Evolutionary conservation across 495 filamentous ascomycete genomes (phyloP), one percentile per base, ranked within the genome.

Genomic region (Neurospora sp.): DNA sequence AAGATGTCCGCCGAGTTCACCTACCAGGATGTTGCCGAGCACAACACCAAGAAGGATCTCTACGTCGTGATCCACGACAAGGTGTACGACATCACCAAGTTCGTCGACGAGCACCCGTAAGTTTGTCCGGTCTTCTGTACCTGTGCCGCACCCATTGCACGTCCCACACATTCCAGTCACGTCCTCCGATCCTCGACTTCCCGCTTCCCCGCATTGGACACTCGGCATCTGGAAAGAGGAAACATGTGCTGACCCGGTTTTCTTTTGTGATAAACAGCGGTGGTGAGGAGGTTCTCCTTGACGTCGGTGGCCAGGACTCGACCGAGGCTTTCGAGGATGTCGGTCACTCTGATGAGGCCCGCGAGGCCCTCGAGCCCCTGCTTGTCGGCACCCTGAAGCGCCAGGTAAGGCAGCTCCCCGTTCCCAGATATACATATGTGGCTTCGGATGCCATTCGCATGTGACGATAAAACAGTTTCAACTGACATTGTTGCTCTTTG

Each of bases 261-360:
- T 53, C 5, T 53, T 38, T 48, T 5, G 40, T 44, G 22, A 42
- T 38, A 9, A 72, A 73, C 79, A 99, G 96, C 70, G 96, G 96
- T 86, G 96, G 96, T 84, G 96, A 98, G 84, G 96, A 99, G 87
- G 96, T 98, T 76, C 86, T 99, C 40, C 89, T 98, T 77, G 96
- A 99, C 80, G 94, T 98, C 75, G 96, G 87, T 78, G 96, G 96
- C 79, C 94, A 97, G 84, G 96, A 99, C 84, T 92, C 94, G 77
- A 97, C 96, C 78, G 96, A 98, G 84, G 94, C 96, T 72, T 99
- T 99, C 82, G 96, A 99, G 86, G 96, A 99, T 84, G 96, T 99
- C 81, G 96, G 96, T 74, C 96, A 99, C 91, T 96, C 92, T 82
- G 96, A 99, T 82, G 96, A 99, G 87, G 96, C 96, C 73, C 91